Conservation (phyloP, 495 filamentous ascomycete species). For the Copromyces sp. region DNA sequence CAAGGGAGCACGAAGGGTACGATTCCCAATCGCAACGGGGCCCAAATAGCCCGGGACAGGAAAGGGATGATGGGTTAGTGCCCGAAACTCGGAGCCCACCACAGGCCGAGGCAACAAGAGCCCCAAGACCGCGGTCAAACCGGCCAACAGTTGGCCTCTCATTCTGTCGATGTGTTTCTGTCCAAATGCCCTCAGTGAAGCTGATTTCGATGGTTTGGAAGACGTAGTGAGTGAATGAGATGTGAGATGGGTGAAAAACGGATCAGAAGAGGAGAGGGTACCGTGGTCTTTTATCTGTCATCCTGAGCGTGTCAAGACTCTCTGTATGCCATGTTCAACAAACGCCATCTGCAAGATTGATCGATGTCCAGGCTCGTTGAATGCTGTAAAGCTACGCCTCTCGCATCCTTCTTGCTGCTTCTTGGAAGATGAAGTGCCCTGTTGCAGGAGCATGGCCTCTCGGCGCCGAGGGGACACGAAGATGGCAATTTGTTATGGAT, state of each 20-base stretch:
- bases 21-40: neutral
- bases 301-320: neutral
- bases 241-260: neutral
- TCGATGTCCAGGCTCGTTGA: neutral
- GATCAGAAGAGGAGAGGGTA: neutral
- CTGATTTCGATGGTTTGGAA: neutral
- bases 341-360: neutral
- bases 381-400: neutral
- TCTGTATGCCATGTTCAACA: neutral
- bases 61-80: neutral
- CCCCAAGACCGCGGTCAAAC: neutral
- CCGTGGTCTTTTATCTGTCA: neutral
- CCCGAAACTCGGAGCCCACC: neutral
- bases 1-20: neutral
- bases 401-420: neutral
- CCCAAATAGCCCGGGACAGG: neutral
- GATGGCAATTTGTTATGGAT: too few relatives aligned
- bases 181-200: neutral
- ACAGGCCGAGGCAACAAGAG: neutral
- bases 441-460: neutral
- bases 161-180: neutral
- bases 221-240: neutral
- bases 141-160: neutral
- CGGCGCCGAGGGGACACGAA: neutral
- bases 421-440: neutral